phyloP scores from a whole-genome alignment of 1,284 basidiomycete species.

The Moniliella sp. region DNA sequence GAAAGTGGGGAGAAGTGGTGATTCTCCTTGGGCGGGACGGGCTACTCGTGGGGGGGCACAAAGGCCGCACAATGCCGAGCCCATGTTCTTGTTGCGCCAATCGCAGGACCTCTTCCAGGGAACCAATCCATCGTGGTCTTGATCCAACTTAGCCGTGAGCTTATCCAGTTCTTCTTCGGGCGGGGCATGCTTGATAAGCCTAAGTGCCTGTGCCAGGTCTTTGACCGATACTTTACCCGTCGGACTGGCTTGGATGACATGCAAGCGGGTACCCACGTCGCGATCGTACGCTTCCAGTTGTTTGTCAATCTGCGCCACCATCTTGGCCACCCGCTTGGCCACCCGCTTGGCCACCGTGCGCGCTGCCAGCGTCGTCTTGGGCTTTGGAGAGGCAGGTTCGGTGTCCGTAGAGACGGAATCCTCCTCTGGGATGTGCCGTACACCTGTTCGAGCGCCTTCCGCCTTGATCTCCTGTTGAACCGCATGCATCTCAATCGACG shows the following conservation, averaged over 20 bases:
- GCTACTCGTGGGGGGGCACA: no score
- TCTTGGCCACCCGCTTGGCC: slow-evolving; percentile 70
- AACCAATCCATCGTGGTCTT: slow-evolving; percentile 77
- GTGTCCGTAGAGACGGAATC: no score
- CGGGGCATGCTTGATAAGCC: slow-evolving; percentile 68
- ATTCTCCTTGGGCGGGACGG: no score
- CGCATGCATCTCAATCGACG: no score
- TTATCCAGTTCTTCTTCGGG: slow-evolving; percentile 65
- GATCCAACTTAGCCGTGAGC: slow-evolving; percentile 71
- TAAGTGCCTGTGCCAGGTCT: slow-evolving; percentile 64
- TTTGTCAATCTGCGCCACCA: slow-evolving; percentile 76
- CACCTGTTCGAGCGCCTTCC: no score
- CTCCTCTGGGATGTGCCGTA: no score
- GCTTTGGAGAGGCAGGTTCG: background rate
- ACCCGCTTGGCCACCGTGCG: slow-evolving; percentile 43
- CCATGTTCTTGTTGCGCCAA: no score
- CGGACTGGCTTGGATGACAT: slow-evolving; percentile 69
- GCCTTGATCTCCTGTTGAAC: no score
- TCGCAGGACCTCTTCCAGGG: no score
- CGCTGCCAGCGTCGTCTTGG: background rate
- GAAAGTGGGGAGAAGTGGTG: no score
- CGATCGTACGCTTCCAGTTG: slow-evolving; percentile 69
- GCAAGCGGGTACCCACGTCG: slow-evolving; percentile 54
- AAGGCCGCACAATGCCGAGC: no score
- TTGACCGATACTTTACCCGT: slow-evolving; percentile 67